These are phyloP conservation scores for Skeletonema menzelii DNA, from an alignment of 108 stramenopile species.

Conservation along the genomic window DNA sequence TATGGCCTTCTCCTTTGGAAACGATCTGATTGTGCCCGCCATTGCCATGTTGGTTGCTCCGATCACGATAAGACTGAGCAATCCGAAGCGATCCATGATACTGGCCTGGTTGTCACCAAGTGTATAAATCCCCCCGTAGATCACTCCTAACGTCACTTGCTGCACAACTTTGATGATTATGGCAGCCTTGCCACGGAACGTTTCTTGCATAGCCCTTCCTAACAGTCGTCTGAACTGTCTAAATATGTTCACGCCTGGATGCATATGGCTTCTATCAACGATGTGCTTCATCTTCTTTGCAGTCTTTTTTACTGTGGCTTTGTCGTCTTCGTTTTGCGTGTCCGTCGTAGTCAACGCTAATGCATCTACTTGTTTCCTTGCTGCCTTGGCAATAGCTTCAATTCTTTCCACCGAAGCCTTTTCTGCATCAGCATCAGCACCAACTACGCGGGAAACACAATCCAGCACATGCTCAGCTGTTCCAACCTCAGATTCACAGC, in stretches of 20 bases:
- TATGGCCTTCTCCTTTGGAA: conserved; percentile 88
- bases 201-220: conserved; percentile 63
- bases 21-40: conserved; percentile 77
- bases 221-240: conserved; percentile 73
- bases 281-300: conserved; percentile 52
- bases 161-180: conserved; percentile 79
- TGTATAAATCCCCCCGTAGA: conserved; percentile 86
- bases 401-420: conserved; percentile 45
- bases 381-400: conserved; percentile 49
- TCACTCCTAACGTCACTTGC: conserved; percentile 77
- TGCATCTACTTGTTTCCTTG: conserved; percentile 39
- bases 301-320: not conserved
- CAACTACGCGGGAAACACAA: conserved; percentile 71
- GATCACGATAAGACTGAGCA: conserved; percentile 81
- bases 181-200: conserved; percentile 69
- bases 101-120: conserved; percentile 78
- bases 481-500: conserved; percentile 60
- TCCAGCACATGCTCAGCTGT: conserved; percentile 84
- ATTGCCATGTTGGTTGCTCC: conserved; percentile 87
- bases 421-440: conserved; percentile 49
- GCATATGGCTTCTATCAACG: conserved; percentile 28
- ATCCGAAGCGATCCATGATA: conserved; percentile 85
- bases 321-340: conserved; percentile 5
- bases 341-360: conserved; percentile 26
- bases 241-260: conserved; percentile 63